Evolutionary conservation across 2,329 filamentous ascomycete species (phyloP).

Genomic region (Chaetomiaceae sp.): DNA sequence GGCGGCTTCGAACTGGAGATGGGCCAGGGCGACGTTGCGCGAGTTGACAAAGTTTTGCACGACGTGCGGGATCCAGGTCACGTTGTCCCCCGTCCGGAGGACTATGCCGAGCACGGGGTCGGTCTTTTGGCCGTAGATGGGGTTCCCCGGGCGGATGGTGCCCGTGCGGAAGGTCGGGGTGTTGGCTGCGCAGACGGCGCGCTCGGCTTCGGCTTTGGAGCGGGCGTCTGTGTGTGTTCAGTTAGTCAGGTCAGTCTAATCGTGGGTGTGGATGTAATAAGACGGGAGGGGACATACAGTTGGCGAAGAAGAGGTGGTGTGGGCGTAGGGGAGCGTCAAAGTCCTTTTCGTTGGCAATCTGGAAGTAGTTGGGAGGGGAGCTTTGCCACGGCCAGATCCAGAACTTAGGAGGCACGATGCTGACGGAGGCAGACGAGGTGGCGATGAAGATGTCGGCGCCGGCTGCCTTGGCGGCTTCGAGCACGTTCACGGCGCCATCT

Average conservation of each 20-base stretch:
- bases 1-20: slow-evolving; percentile 49
- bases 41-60: slow-evolving; percentile 48
- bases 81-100: slow-evolving; percentile 35
- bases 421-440: slow-evolving; percentile 49
- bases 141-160: slow-evolving; percentile 49
- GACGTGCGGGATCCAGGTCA: slow-evolving; percentile 42
- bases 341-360: slow-evolving; percentile 44
- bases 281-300: slow-evolving; percentile 31
- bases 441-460: slow-evolving; percentile 47
- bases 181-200: slow-evolving; percentile 44
- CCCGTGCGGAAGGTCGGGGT: slow-evolving; percentile 46
- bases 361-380: slow-evolving; percentile 38
- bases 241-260: background rate
- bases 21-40: slow-evolving; percentile 50
- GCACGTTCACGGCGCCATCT: slow-evolving; percentile 44
- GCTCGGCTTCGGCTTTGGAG: slow-evolving; percentile 49
- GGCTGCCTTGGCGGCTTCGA: slow-evolving; percentile 41
- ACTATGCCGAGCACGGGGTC: slow-evolving; percentile 40
- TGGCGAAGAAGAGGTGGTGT: slow-evolving; percentile 42
- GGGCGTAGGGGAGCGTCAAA: slow-evolving; percentile 37
- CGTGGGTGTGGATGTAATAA: background rate
- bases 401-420: slow-evolving; percentile 38
- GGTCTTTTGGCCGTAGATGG: slow-evolving; percentile 46
- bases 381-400: slow-evolving; percentile 42
- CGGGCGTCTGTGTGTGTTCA: slow-evolving; percentile 38